Evolutionary conservation across 139 green algal genomes (phyloP).

Genomic region (Tetraselmis striata): DNA sequence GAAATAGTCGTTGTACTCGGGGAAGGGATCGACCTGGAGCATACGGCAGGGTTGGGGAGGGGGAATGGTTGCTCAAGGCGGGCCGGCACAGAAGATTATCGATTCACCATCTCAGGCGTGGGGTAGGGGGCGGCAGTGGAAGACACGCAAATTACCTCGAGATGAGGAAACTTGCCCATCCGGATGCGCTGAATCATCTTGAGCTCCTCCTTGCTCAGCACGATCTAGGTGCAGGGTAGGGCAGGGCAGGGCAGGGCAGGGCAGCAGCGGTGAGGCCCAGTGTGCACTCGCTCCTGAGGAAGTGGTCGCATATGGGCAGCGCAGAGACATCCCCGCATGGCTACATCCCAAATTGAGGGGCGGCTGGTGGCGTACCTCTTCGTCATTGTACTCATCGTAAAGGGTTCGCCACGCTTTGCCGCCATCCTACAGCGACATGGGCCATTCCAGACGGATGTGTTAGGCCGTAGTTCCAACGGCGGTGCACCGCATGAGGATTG

Average conservation of each 20-base stretch:
- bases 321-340: too few relatives aligned
- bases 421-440: neutral
- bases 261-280: neutral
- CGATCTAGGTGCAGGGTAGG: conserved; percentile 67
- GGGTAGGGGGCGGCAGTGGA: conserved; percentile 39
- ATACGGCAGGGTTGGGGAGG: neutral
- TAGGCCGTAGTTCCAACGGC: too few relatives aligned
- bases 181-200: conserved; percentile 86
- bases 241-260: neutral
- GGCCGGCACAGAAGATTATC: too few relatives aligned
- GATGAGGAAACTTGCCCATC: conserved; percentile 80
- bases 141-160: too few relatives aligned
- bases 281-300: too few relatives aligned
- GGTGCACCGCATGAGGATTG: too few relatives aligned
- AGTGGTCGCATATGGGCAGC: too few relatives aligned
- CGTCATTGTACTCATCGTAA: conserved; percentile 48
- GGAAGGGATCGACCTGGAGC: neutral
- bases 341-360: too few relatives aligned
- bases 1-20: conserved; percentile 66
- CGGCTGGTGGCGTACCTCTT: conserved; percentile 21
- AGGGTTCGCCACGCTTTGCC: conserved; percentile 25
- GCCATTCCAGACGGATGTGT: neutral
- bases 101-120: too few relatives aligned
- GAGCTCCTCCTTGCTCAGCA: conserved; percentile 81
- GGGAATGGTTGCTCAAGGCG: too few relatives aligned